Evolutionary conservation across 495 filamentous ascomycete genomes (phyloP).

Genomic region (Chaetomium tenue): DNA sequence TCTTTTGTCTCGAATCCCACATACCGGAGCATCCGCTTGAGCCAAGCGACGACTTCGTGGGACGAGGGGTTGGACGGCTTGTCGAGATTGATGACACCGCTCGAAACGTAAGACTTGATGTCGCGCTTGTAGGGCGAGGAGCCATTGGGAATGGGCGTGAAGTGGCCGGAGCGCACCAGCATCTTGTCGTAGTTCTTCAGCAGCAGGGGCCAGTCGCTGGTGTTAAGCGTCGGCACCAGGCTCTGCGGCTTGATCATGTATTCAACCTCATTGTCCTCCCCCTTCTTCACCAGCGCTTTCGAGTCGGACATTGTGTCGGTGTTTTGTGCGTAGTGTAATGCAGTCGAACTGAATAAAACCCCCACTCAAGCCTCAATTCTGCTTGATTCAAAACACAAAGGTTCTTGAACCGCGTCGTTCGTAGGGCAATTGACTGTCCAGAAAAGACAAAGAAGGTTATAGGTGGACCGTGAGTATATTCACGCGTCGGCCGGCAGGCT

Average conservation of each 20-base stretch:
- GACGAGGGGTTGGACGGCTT: conserved; percentile 97
- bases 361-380: conserved; percentile 7
- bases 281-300: conserved; percentile 45
- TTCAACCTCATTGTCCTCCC: conserved; percentile 52
- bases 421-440: conserved; percentile 11
- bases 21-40: conserved; percentile 93
- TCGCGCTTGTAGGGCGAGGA: conserved; percentile 84
- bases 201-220: conserved; percentile 81
- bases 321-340: conserved; percentile 2
- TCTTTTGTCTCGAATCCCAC: background rate
- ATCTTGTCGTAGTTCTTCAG: conserved; percentile 90
- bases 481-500: conserved; percentile 28
- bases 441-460: conserved; percentile 11
- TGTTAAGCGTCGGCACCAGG: conserved; percentile 66
- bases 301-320: conserved; percentile 22
- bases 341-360: background rate
- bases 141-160: conserved; percentile 88
- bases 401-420: background rate
- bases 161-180: conserved; percentile 84
- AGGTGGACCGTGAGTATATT: conserved; percentile 24
- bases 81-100: conserved; percentile 92
- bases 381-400: background rate
- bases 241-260: conserved; percentile 86
- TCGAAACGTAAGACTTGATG: conserved; percentile 90
- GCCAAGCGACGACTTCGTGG: conserved; percentile 98